Percentiles rank a stretch among this genome's conserved stretches.
Conservation (phyloP, 345 rosid species). For the Brassica carinata region DNA sequence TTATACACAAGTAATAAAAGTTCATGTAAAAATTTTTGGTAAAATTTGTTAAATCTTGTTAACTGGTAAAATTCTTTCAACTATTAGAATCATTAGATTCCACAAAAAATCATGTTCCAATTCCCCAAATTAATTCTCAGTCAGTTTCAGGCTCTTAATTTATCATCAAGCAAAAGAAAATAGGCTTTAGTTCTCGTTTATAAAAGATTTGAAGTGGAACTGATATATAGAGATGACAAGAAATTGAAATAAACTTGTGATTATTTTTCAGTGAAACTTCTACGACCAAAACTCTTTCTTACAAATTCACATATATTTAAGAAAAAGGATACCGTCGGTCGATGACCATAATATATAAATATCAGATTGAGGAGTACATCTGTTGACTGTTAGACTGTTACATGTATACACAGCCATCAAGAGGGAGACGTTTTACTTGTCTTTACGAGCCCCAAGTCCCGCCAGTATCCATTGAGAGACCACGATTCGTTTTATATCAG, state of each 20-base stretch:
- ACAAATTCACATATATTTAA: conserved; percentile 2
- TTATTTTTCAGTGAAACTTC: not conserved
- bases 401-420: conserved; percentile 6
- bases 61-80: too few species aligned
- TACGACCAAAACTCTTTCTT: not conserved
- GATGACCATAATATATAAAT: conserved; percentile 23
- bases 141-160: conserved; percentile 1
- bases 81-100: too few species aligned
- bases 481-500: conserved; percentile 23
- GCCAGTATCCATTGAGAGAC: conserved; percentile 26
- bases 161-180: not conserved
- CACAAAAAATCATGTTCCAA: too few species aligned
- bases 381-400: conserved; percentile 6
- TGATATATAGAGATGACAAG: conserved; percentile 2
- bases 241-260: not conserved
- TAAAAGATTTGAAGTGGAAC: not conserved
- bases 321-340: conserved; percentile 21
- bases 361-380: not conserved
- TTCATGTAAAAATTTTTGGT: too few species aligned
- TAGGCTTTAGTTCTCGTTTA: not conserved
- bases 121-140: not conserved
- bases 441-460: conserved; percentile 29
- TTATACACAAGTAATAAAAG: too few species aligned
- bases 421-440: conserved; percentile 35
- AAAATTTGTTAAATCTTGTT: too few species aligned